Percentiles rank a stretch among this genome's conserved stretches.
Evolutionary conservation across 352 stramenopile species (phyloP).

Genomic region (Pythium brachiatum): DNA sequence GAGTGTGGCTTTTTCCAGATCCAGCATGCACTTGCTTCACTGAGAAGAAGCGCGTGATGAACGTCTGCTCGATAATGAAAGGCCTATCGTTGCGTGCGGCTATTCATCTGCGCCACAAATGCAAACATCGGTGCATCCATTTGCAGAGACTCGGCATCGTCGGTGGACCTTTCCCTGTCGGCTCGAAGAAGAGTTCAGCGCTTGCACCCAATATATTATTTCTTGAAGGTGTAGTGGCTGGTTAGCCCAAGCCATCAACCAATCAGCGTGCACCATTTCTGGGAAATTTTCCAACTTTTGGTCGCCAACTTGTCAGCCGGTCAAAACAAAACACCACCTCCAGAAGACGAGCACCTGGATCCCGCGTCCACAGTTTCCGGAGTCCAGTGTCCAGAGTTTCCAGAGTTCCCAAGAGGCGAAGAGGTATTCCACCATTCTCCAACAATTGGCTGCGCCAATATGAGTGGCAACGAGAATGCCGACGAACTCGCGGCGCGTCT

Average conservation of each 20-base stretch:
- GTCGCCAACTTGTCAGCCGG: neutral
- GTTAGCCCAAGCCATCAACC: neutral
- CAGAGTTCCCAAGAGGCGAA: neutral
- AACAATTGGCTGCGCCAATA: neutral
- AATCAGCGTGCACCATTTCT: neutral
- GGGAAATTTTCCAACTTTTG: slow-evolving; percentile 1
- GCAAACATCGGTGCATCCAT: too few species aligned
- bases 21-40: too few species aligned
- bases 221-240: neutral
- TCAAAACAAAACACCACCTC: neutral
- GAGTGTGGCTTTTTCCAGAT: too few species aligned
- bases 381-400: neutral
- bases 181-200: neutral
- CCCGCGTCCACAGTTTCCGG: neutral
- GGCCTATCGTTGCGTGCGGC: too few species aligned
- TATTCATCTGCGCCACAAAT: too few species aligned
- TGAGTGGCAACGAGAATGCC: slow-evolving; percentile 1
- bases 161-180: neutral
- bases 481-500: slow-evolving; percentile 20
- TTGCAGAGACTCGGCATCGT: too few species aligned
- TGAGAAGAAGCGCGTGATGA: too few species aligned
- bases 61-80: too few species aligned
- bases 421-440: neutral
- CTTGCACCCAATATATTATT: neutral
- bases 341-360: neutral